Base-by-base conservation (phyloP, 441 rosid species). In the Codiaeum variegatum region DNA sequence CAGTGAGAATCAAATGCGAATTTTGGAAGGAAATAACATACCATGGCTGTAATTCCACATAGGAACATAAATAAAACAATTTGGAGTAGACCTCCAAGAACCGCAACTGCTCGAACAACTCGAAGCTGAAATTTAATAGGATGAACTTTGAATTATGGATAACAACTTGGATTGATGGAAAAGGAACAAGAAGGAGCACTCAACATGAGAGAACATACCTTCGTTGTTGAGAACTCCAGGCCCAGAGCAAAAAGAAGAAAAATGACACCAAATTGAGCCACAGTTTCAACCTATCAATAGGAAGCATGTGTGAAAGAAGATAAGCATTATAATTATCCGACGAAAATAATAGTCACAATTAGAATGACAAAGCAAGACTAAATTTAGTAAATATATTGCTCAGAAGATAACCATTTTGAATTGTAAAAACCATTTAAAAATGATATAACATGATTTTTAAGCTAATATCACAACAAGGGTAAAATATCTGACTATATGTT, bases 241-340 rank as follows among this genome's bases (percentile, higher is more conserved):
- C 98, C 98, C 73, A 91, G 78, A 28, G 98, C 98, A 81, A 93
- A 93, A 79, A 91, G 98, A 74, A 91, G 97, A 85, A 93, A 93
- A 72, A 93, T 88, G 54, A 93, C 98, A 77, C 98, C 98, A 75
- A 93, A 93, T 73, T 91, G 97, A 76, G 98, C 98, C 75, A 93
- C 98, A 40, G 98, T 93, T 88, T 93, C 98, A 65, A 93, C 96
- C 98, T 91, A 82, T 66, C 72, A 24, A 62, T n/a, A 76, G n/a
- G 60, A 28, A 38, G 16, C 15, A 52, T 18, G 36, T 51, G 49
- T 49, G 18, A 70, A 19, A 32, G 13, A 46, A 29, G 32, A 3
- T 38, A 29, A 31, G 6, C 52, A 24, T 26, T 3, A 47, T 44
- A 28, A 32, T 13, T 51, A 31, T 38, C 26, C 21, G 6, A 42